Conservation (phyloP, 768 basidiomycete species). For the Lactifluus echinatus region DNA sequence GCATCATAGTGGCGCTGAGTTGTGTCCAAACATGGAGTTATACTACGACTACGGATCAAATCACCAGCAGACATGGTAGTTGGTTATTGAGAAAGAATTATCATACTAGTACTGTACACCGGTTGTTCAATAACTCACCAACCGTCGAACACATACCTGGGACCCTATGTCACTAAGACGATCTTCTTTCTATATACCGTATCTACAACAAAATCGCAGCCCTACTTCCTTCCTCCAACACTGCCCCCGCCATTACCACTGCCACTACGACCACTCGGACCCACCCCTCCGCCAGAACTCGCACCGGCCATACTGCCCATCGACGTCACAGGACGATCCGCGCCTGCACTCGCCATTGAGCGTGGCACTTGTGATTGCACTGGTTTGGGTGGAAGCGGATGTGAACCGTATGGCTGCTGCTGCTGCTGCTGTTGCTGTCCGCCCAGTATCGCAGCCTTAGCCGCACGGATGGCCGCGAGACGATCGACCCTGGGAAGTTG, state of each 20-base stretch:
- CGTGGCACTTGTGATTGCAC: background rate
- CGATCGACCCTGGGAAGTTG: background rate
- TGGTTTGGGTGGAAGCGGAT: background rate
- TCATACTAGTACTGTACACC: too few relatives aligned
- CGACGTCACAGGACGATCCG: background rate
- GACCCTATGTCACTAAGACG: too few relatives aligned
- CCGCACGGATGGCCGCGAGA: conserved; percentile 3
- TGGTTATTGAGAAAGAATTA: too few relatives aligned
- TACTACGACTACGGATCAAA: too few relatives aligned
- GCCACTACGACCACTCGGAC: background rate
- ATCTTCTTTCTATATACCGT: background rate
- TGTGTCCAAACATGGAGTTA: too few relatives aligned
- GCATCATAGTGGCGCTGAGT: too few relatives aligned
- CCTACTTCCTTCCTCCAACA: background rate
- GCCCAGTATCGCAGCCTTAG: conserved; percentile 2
- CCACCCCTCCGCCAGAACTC: background rate
- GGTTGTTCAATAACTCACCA: too few relatives aligned
- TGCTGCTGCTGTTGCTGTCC: background rate
- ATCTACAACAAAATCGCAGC: background rate
- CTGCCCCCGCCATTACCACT: background rate
- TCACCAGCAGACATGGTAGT: too few relatives aligned
- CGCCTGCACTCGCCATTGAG: background rate
- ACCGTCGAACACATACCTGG: too few relatives aligned
- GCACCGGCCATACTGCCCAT: background rate
- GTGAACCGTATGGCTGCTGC: background rate